phyloP scores from a whole-genome alignment of 163 green algal species.

The Chlamydomonas reinhardtii region DNA sequence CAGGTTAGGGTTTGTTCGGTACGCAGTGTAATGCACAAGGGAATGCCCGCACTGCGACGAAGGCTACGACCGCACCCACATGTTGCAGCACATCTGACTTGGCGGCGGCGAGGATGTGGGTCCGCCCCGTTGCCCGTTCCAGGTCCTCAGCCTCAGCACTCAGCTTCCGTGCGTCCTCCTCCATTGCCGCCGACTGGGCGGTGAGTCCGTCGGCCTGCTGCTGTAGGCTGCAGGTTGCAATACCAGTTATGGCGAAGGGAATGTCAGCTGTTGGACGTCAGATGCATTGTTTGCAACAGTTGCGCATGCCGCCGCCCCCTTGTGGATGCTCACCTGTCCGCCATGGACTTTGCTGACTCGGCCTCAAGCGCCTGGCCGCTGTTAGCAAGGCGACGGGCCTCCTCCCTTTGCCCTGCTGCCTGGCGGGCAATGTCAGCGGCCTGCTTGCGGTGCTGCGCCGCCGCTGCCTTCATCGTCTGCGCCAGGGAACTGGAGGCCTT shows the following conservation, averaged over 20 bases:
- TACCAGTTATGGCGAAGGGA: not conserved
- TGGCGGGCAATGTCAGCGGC: constrained; percentile 6
- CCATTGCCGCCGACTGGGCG: constrained; percentile 2
- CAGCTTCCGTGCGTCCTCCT: constrained; percentile 8
- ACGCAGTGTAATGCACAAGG: too few relatives aligned
- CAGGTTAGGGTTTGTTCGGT: too few relatives aligned
- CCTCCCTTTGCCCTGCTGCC: constrained; percentile 7
- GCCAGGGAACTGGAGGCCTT: not conserved
- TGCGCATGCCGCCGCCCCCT: too few relatives aligned
- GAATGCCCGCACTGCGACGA: too few relatives aligned
- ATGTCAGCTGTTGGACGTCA: not conserved
- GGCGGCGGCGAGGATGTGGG: not conserved
- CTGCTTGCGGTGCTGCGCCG: constrained; percentile 21
- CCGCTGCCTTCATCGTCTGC: constrained; percentile 5
- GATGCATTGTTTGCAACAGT: too few relatives aligned
- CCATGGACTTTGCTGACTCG: not conserved
- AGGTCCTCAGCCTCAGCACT: not conserved
- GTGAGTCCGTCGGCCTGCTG: constrained; percentile 20
- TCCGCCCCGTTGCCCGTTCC: not conserved
- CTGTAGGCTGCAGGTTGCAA: constrained; percentile 14
- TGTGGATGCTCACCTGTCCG: constrained; percentile 16
- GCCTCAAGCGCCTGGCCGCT: constrained; percentile 8
- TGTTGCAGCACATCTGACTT: constrained; percentile 7
- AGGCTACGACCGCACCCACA: too few relatives aligned
- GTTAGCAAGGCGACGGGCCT: not conserved